These are phyloP conservation scores for Epichloe sylvatica DNA, from an alignment of 2,329 filamentous ascomycete genomes.

Conservation along the genomic window DNA sequence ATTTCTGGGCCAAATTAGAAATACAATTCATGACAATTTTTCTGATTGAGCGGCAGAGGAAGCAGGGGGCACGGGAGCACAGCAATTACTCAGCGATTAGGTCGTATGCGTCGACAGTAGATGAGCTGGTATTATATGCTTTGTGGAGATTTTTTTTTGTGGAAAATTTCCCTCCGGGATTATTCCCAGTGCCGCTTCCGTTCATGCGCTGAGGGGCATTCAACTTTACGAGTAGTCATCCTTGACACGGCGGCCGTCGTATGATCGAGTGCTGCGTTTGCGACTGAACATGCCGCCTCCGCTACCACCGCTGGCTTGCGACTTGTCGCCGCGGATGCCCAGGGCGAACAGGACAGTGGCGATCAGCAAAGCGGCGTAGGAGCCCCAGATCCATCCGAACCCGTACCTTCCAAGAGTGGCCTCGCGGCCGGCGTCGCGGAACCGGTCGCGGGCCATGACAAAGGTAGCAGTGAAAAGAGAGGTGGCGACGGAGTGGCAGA, in stretches of 20 bases:
- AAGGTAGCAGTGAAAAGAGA: constrained; percentile 63
- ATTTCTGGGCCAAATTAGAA: too few relatives aligned
- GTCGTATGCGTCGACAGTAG: too few relatives aligned
- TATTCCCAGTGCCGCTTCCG: not conserved
- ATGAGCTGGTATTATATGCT: too few relatives aligned
- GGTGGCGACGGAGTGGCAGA: constrained; percentile 54
- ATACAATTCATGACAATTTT: too few relatives aligned
- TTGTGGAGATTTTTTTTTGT: too few relatives aligned
- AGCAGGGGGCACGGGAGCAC: too few relatives aligned
- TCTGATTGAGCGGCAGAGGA: too few relatives aligned
- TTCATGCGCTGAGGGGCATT: not conserved
- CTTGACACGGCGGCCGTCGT: constrained; percentile 47
- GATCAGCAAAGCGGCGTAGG: constrained; percentile 51
- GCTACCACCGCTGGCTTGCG: constrained; percentile 14
- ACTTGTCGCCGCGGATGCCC: constrained; percentile 39
- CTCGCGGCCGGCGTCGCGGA: constrained; percentile 38
- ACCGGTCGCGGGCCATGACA: constrained; percentile 54
- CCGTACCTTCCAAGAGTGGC: constrained; percentile 53
- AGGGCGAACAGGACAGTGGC: constrained; percentile 54
- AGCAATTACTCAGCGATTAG: too few relatives aligned
- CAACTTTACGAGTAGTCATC: constrained; percentile 47
- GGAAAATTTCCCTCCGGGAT: not conserved
- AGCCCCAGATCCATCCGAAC: constrained; percentile 66
- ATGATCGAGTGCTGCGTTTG: constrained; percentile 23
- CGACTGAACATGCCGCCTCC: constrained; percentile 13